A percentile compares a stretch with the other conserved stretches of the same genome.
These are phyloP conservation scores for Gossypium davidsonii DNA, from an alignment of 441 rosid species.

Conservation along the genomic window DNA sequence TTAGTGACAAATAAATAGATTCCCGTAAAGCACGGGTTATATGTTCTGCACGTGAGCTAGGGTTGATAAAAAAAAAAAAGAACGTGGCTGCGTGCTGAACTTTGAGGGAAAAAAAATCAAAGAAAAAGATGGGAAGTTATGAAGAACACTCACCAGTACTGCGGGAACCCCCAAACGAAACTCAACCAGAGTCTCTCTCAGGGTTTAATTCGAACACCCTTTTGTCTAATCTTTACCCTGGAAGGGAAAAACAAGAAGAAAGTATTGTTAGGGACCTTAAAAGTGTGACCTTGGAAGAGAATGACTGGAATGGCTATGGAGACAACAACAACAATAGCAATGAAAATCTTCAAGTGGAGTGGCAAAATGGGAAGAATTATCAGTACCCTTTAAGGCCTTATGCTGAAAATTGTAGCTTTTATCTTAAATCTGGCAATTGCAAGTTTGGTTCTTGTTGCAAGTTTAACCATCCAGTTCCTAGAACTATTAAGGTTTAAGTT, in stretches of 20 bases:
- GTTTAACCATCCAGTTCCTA: slow-evolving; percentile 25
- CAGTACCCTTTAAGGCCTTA: slow-evolving; percentile 20
- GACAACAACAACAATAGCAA: background rate
- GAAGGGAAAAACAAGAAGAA: background rate
- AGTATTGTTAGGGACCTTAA: background rate
- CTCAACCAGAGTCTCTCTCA: background rate
- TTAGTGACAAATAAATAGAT: no score
- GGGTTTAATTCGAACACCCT: background rate
- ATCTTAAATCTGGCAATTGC: slow-evolving; percentile 24
- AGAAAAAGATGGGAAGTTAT: background rate
- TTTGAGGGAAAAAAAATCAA: background rate
- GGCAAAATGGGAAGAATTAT: background rate
- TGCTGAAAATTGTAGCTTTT: slow-evolving; percentile 26
- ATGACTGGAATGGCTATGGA: background rate
- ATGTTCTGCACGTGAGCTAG: background rate
- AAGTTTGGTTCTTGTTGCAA: slow-evolving; percentile 25
- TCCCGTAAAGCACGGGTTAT: background rate
- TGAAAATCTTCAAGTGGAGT: background rate
- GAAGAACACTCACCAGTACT: background rate
- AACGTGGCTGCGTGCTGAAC: background rate
- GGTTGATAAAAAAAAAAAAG: background rate
- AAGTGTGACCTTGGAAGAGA: slow-evolving; percentile 6
- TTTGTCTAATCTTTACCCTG: background rate
- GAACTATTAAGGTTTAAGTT: slow-evolving; percentile 9
- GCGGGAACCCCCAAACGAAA: background rate